Conservation (phyloP, 2,329 filamentous ascomycete genomes). For the Ceratocystis cubensis region DNA sequence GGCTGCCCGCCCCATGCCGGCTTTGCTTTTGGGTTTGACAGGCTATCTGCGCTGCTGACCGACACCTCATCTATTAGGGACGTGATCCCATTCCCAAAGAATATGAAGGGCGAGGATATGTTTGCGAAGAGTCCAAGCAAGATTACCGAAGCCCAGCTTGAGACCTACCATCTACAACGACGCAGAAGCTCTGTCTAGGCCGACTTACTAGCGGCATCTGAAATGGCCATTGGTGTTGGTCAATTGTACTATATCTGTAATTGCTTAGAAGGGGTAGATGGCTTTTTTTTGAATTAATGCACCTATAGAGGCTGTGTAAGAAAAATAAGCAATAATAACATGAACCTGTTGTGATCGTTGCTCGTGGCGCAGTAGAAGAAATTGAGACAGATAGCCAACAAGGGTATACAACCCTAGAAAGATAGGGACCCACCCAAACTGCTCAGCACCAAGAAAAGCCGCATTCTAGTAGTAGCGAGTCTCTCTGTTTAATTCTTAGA, state of each 20-base stretch:
- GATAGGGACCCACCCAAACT: conserved; percentile 2
- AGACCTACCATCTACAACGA: conserved; percentile 36
- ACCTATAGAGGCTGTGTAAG: conserved; percentile 2
- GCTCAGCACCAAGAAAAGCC: conserved; percentile 14
- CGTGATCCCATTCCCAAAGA: conserved; percentile 96
- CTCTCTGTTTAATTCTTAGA: not conserved
- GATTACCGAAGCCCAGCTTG: conserved; percentile 46
- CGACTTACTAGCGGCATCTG: not conserved
- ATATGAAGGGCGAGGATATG: conserved; percentile 73
- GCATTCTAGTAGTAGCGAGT: conserved; percentile 9
- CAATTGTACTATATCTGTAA: not conserved
- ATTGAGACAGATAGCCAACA: not conserved
- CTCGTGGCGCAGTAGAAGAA: not conserved
- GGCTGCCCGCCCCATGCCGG: conserved; percentile 94
- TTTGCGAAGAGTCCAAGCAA: conserved; percentile 65
- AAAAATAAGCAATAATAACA: not conserved
- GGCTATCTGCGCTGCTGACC: conserved; percentile 67
- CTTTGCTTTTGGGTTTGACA: conserved; percentile 83
- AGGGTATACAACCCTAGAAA: not conserved
- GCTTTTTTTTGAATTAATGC: not conserved
- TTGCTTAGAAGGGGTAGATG: not conserved
- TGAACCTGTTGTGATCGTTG: not conserved
- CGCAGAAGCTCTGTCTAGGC: not conserved
- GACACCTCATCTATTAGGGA: conserved; percentile 69
- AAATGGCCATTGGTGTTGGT: conserved; percentile 8